phyloP scores from a whole-genome alignment of 129 eudicot species.

The Rutidosis leptorrhynchoides region DNA sequence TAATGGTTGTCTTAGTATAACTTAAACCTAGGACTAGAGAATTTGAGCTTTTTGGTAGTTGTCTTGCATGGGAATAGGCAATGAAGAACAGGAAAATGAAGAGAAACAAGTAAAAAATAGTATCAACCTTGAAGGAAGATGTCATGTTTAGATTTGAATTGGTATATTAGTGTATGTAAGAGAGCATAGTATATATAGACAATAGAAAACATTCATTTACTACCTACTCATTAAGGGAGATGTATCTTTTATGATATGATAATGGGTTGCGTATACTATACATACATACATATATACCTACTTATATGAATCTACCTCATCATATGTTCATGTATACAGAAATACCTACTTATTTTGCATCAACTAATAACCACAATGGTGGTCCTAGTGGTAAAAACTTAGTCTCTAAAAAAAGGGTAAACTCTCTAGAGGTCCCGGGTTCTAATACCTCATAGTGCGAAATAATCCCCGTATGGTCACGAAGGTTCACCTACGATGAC shows the following conservation, averaged over 20 bases:
- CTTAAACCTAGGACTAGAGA: constrained; percentile 62
- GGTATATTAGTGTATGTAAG: constrained; percentile 6
- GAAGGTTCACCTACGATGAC: too few relatives aligned
- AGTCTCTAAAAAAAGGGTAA: too few relatives aligned
- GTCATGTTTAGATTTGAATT: constrained; percentile 29
- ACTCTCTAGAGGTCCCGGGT: too few relatives aligned
- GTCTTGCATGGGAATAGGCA: constrained; percentile 44
- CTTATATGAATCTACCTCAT: too few relatives aligned
- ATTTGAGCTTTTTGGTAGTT: constrained; percentile 26
- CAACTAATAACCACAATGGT: too few relatives aligned
- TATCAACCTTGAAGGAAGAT: constrained; percentile 16
- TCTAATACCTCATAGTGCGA: too few relatives aligned
- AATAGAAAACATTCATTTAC: constrained; percentile 11
- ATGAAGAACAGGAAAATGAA: constrained; percentile 25
- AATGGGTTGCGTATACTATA: background rate
- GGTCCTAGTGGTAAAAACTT: too few relatives aligned
- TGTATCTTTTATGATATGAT: background rate
- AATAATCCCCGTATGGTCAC: too few relatives aligned
- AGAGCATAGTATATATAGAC: constrained; percentile 30
- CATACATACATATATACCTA: too few relatives aligned
- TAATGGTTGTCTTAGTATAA: constrained; percentile 38
- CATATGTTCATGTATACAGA: too few relatives aligned
- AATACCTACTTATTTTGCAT: too few relatives aligned
- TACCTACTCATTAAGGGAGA: background rate
- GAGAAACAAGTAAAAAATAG: constrained; percentile 29